A percentile compares a stretch with the other conserved stretches of the same genome.
These are phyloP conservation scores for Zasmidium citrigriseum DNA, from an alignment of 2,329 filamentous ascomycete species.

Conservation along the genomic window DNA sequence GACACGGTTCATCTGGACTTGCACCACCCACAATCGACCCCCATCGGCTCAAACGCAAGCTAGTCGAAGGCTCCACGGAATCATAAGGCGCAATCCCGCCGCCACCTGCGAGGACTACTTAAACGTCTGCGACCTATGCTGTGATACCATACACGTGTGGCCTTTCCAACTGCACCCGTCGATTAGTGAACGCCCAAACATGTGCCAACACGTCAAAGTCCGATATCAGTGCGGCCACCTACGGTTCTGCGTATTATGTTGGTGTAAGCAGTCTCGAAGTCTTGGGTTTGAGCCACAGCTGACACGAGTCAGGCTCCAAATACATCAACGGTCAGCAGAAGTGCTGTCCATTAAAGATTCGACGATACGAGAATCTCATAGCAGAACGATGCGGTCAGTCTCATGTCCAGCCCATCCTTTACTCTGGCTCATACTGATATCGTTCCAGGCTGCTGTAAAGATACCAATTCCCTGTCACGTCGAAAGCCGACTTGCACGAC, in stretches of 20 bases:
- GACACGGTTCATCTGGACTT: neutral
- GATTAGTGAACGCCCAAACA: neutral
- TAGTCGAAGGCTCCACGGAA: neutral
- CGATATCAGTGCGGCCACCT: constrained; percentile 7
- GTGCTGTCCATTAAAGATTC: constrained; percentile 5
- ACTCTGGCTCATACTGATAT: neutral
- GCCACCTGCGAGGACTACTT: neutral
- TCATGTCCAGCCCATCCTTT: neutral
- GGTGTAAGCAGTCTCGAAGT: constrained; percentile 1
- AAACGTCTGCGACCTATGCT: neutral
- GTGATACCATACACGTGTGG: neutral
- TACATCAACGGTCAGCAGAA: constrained; percentile 7
- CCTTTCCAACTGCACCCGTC: neutral
- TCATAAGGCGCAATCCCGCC: neutral
- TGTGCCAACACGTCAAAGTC: constrained; percentile 12
- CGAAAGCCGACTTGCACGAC: neutral
- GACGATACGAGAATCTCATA: constrained; percentile 5
- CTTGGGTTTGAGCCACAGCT: neutral
- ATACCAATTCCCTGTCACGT: constrained; percentile 6
- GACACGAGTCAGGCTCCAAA: constrained; percentile 6
- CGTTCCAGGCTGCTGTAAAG: constrained; percentile 5
- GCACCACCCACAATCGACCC: neutral
- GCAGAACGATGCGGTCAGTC: constrained; percentile 8
- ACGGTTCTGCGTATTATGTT: constrained; percentile 10
- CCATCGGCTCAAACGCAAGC: neutral